Base-by-base conservation (phyloP, 2,329 filamentous ascomycete genomes). In the Trichophyton rubrum region DNA sequence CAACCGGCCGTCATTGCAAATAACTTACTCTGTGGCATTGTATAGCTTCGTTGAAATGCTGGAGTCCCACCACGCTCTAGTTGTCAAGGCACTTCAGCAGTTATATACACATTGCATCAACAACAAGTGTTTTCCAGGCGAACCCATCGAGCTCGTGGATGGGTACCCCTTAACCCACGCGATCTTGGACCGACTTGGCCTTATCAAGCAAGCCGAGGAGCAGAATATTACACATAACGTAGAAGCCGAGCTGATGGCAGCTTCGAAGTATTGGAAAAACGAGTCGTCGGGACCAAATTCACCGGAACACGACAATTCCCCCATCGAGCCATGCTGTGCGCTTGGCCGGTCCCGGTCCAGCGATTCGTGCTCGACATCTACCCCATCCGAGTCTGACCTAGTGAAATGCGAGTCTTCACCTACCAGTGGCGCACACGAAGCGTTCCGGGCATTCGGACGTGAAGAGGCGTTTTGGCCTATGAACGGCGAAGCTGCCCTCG, bases 31-130 rank as follows among this genome's bases (percentile, higher is more conserved):
- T 38, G 41, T 41, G 40, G 20, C 33, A 38, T 38, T 3, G 49
- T 60, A 59, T 41, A 76, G 74, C 56, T 76, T 75, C 49, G 74
- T 76, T 41, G 74, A 76, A 61, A 75, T 76, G 72, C 70, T 76
- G 35, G 73, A 76, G 62, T 75, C 74, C 4, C 73, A 76, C 35
- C 74, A 75, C 61, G 73, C 72, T 3, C 63, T 75, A 7, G 73
- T 75, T 3, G 72, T 76, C 47, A 75, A 75, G 63, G 74, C 73
- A 1, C 65, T 76, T 3, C 74, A 75, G 63, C 70, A 72, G 61
- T 65, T 76, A 38, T 75, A 76, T 66, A 74, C 71, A 53, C 69
- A 72, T 63, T 76, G 73, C 62, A 62, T 74, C 51, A 72, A 70
- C 63, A 74, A 75, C 33, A 73, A 76, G 65, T 72, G 72, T 15